Evolutionary conservation across 208 protist genomes (phyloP).

Genomic region (Trypanosomatidae sp.): DNA sequence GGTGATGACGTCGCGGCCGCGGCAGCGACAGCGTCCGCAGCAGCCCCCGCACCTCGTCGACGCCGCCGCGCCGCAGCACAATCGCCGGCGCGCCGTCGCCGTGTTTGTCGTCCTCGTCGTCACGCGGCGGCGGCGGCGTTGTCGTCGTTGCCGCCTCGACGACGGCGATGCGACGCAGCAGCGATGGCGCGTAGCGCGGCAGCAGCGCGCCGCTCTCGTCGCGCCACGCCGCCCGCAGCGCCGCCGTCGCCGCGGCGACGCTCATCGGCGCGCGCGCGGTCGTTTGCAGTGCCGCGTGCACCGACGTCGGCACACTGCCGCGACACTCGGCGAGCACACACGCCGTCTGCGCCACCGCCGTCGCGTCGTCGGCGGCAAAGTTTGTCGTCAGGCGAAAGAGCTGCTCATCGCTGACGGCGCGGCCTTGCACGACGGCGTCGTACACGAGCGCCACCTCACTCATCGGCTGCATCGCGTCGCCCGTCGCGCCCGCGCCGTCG

Average conservation of each 20-base stretch:
- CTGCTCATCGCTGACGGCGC: conserved; percentile 8
- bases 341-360: conserved; percentile 8
- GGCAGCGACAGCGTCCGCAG: too few species aligned
- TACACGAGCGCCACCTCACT: conserved; percentile 3
- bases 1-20: too few species aligned
- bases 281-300: conserved; percentile 1
- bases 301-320: conserved; percentile 8
- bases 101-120: too few species aligned
- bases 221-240: conserved; percentile 10
- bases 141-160: not conserved
- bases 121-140: conserved; percentile 1
- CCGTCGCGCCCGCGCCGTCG: not conserved
- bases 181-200: conserved; percentile 7
- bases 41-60: too few species aligned
- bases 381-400: conserved; percentile 6
- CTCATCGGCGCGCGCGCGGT: not conserved
- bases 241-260: conserved; percentile 8
- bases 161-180: too few species aligned
- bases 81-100: too few species aligned
- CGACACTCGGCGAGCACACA: conserved; percentile 15
- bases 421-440: conserved; percentile 2
- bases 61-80: too few species aligned
- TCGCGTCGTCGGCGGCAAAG: conserved; percentile 1
- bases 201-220: conserved; percentile 7
- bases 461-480: conserved; percentile 6